Percentiles rank a stretch among this genome's conserved stretches.
Evolutionary conservation across 2,329 filamentous ascomycete species (phyloP).

Genomic region (Sporothrix curviconia): DNA sequence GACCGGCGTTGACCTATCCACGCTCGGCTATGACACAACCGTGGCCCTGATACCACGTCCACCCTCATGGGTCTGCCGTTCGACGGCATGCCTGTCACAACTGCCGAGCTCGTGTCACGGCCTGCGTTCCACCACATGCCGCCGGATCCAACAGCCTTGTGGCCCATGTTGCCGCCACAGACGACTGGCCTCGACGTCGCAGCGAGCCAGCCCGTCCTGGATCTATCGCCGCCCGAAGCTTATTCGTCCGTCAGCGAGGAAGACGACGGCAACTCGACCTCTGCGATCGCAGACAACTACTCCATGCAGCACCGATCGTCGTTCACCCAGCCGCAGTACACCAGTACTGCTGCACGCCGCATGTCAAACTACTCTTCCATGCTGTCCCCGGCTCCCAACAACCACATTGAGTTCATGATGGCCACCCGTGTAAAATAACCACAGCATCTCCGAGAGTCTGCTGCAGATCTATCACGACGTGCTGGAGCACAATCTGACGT

Average conservation of each 20-base stretch:
- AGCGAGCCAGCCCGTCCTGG: neutral
- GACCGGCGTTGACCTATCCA: neutral
- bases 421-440: conserved; percentile 26
- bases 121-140: conserved; percentile 13
- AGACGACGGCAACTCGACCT: conserved; percentile 3
- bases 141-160: conserved; percentile 6
- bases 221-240: conserved; percentile 4
- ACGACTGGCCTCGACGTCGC: conserved; percentile 1
- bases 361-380: conserved; percentile 7
- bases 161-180: conserved; percentile 4
- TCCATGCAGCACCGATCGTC: conserved; percentile 7
- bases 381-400: conserved; percentile 16
- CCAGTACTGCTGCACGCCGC: neutral
- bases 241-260: conserved; percentile 2
- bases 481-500: conserved; percentile 46
- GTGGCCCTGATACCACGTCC: neutral
- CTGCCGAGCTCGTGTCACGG: conserved; percentile 7
- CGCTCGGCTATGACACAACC: neutral
- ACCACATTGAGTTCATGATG: conserved; percentile 21
- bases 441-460: conserved; percentile 37
- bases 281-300: conserved; percentile 5
- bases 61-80: conserved; percentile 5
- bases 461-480: conserved; percentile 48
- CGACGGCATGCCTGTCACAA: conserved; percentile 1
- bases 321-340: neutral